Percentiles rank a stretch among this genome's conserved stretches.
phyloP scores from a whole-genome alignment of 2,329 filamentous ascomycete species.

The Didymella keratinophila region DNA sequence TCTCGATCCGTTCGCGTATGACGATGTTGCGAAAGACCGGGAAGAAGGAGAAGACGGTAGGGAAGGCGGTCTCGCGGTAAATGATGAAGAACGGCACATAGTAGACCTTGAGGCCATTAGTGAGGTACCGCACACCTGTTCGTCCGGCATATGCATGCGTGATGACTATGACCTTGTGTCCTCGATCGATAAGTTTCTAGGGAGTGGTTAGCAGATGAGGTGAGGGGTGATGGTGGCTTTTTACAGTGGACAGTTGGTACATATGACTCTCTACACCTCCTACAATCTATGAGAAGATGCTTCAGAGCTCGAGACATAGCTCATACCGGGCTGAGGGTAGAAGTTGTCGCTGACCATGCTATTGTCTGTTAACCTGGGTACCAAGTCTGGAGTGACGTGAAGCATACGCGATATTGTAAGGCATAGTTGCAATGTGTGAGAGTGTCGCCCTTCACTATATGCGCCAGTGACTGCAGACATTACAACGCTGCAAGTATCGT shows the following conservation, averaged over 20 bases:
- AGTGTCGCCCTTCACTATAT: conserved; percentile 28
- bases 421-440: conserved; percentile 57
- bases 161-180: conserved; percentile 97
- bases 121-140: conserved; percentile 91
- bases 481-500: conserved; percentile 19
- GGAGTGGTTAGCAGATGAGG: conserved; percentile 19
- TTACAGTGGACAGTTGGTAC: conserved; percentile 86
- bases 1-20: conserved; percentile 92
- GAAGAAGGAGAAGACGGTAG: conserved; percentile 98
- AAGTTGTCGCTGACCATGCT: conserved; percentile 99
- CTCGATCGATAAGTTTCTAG: conserved; percentile 91
- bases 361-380: conserved; percentile 22
- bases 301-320: background rate
- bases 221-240: conserved; percentile 22
- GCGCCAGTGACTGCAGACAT: conserved; percentile 28
- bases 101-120: conserved; percentile 97
- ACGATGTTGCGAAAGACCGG: conserved; percentile 97
- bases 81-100: conserved; percentile 96
- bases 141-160: conserved; percentile 93
- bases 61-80: conserved; percentile 91
- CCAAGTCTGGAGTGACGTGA: background rate
- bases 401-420: conserved; percentile 73
- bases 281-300: conserved; percentile 40
- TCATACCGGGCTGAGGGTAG: conserved; percentile 85
- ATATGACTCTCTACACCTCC: conserved; percentile 97